Evolutionary conservation across 331 rosid species (phyloP), one percentile per base, ranked within the genome.

Genomic region (Saraca asoca): DNA sequence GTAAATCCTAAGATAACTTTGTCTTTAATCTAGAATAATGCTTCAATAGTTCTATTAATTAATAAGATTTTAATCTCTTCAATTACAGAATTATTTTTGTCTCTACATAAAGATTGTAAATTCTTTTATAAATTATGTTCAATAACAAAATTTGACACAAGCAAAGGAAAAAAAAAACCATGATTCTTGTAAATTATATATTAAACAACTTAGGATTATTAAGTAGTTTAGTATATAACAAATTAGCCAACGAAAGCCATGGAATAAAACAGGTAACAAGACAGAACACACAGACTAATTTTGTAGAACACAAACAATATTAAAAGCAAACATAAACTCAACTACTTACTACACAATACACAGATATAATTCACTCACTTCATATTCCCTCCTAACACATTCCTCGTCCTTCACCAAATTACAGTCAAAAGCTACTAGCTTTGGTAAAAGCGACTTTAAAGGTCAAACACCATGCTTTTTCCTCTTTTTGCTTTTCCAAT

Each of bases 391-490:
- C 46, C 65, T 59, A 75, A 70, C 68, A 74, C 78, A 60, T 52
- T 5, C 68, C 63, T 71, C 5, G 17, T 51, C 52, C 68, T 58
- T 54, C 72, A 37, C 64, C 61, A 68, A 52, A 70, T 49, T 7
- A 35, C 81, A 64, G 77, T 81, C 73, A 70, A 75, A 82, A 69
- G 16, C 62, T 55, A 60, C 67, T 72, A 64, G 58, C 51, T 46
- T 17, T 63, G 37, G 51, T 35, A 31, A 54, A 68, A 41, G 44
- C 70, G 66, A 38, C 46, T 66, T 60, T 12, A n/a, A 43, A 65
- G 63, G 82, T 68, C 73, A 78, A 68, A 71, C 61, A 67, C 56
- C 45, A 53, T 42, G 46, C 44, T 45, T 44, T 57, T 17, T 13
- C 49, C 53, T 52, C 42, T 20, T 29, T 33, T 13, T 5, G 4